Base-by-base conservation (phyloP, 2,329 filamentous ascomycete genomes). In the Alternaria arbusti region DNA sequence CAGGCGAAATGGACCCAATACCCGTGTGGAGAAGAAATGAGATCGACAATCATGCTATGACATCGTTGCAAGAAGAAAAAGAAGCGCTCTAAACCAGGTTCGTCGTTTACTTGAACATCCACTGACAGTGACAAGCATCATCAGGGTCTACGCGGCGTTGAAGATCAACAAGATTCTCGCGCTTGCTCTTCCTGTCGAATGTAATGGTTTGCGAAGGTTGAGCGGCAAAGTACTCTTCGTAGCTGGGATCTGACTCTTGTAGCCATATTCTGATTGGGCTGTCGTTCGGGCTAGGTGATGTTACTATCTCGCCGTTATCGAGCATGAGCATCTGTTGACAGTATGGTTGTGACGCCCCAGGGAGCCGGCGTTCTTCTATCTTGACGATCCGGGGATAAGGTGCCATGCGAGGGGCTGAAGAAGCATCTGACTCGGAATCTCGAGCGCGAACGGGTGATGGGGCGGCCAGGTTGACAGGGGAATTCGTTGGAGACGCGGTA, bases 251-350 rank as follows among this genome's bases (percentile, higher is more conserved):
- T 3, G 70, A 59, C 69, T 84, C 83, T 61, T 81, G 73, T 11
- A 85, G 70, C 59, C 71, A 64, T 20, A 84, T 70, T 15, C 73
- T 75, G 49, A 83, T 77, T 4, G 76, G 75, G 6, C 78, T 68
- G 26, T 77, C 78, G 46, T 78, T 74, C 20, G 62, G 64, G 57
- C 79, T 75, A 1, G 68, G 63, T 25, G 78, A 77, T 36, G 77
- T 74, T 28, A 81, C 77, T 32, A 86, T 74, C 9, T 76, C 70
- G 28, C 85, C 85, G 66, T 88, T 81, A 51, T 85, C 78, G 58
- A 88, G 79, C 12, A 91, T 82, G 65, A 86, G 82, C 84, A 90
- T 90, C 72, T 90, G 86, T 70, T 90, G 84, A 72, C 89, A 91
- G 74, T 90, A 91, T 1, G 89, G 86, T 54, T 82, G 71, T 9